Percentiles rank a stretch among this genome's conserved stretches.
These are phyloP conservation scores for Scenedesmus sp. DNA, from an alignment of 163 green algal genomes.

Conservation along the genomic window DNA sequence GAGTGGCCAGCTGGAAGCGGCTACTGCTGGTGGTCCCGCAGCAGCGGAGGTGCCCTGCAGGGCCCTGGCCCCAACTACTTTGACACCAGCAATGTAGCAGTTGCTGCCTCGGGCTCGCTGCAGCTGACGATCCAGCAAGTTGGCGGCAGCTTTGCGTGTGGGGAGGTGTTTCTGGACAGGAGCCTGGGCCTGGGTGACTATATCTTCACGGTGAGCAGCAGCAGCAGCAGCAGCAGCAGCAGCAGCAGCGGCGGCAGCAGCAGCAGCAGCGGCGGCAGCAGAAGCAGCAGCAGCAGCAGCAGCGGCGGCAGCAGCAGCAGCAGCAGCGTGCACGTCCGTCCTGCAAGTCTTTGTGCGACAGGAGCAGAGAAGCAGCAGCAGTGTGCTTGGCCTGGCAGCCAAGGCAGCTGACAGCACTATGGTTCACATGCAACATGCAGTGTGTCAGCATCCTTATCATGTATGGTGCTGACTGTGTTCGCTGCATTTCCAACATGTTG, in stretches of 20 bases:
- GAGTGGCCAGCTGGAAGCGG: slow-evolving; percentile 16
- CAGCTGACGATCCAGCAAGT: neutral
- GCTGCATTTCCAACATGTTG: neutral
- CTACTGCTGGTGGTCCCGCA: slow-evolving; percentile 38
- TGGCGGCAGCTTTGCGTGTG: neutral
- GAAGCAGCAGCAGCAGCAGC: neutral
- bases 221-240: neutral
- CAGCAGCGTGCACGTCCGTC: neutral
- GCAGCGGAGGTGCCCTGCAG: neutral
- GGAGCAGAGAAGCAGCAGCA: neutral
- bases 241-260: neutral
- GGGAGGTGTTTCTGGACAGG: slow-evolving; percentile 34
- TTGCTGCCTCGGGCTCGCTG: neutral
- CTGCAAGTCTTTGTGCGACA: no score
- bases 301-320: neutral
- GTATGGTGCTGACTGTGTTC: no score
- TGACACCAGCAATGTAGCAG: neutral
- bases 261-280: neutral
- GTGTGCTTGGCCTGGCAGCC: no score
- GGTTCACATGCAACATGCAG: no score
- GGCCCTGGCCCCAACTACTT: slow-evolving; percentile 36
- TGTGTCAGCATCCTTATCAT: no score
- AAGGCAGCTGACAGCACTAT: no score
- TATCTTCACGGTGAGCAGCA: slow-evolving; percentile 7
- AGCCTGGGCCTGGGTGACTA: slow-evolving; percentile 39